Evolutionary conservation across 1,139 yeast genomes (phyloP), one percentile per base, ranked within the genome.

Genomic region (Saccharomyces pastorianus): DNA sequence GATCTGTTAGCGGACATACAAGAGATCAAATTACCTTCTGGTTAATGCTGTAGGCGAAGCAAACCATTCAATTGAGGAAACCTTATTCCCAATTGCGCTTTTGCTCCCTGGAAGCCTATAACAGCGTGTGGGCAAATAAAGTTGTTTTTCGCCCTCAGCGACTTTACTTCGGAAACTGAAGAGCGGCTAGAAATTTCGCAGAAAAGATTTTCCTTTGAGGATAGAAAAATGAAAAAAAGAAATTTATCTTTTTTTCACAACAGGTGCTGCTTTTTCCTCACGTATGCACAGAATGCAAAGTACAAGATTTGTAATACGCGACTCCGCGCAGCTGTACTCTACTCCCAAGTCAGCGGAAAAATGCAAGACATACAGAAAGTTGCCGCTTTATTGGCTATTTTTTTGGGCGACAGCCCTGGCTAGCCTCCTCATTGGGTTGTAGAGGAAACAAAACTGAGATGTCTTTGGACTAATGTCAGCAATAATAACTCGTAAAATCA

Each of bases 211-310:
- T 17, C 44, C 23, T 38, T 38, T 38, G 44, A 38, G 4, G 25
- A 38, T 17, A 9, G 11, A 38, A 9, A 38, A 38, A 34, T 8
- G 26, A 17, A 4, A 38, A 38, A 38, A 38, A 38, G 17, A 25
- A 38, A 38, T 20, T 38, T 38, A 20, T 6, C 20, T 25, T 38
- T 38, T 8, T 38, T 20, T 11, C 25, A n/a, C 25, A 20, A 20
- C 20, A 38, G 26, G 25, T 38, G 44, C 20, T 20, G 44, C 44
- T 17, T 38, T 17, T 38, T 38, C 44, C 44, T 38, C 25, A 38
- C 44, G 44, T 38, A 38, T 38, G 44, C 44, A 38, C 44, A 38
- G 44, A 38, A 38, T 38, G 44, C 44, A 38, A 38, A 38, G 44
- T 20, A 38, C 44, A 20, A 38, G 44, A 38, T 38, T 20, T 20